phyloP scores from a whole-genome alignment of 345 rosid species.

The Isatis tinctoria region DNA sequence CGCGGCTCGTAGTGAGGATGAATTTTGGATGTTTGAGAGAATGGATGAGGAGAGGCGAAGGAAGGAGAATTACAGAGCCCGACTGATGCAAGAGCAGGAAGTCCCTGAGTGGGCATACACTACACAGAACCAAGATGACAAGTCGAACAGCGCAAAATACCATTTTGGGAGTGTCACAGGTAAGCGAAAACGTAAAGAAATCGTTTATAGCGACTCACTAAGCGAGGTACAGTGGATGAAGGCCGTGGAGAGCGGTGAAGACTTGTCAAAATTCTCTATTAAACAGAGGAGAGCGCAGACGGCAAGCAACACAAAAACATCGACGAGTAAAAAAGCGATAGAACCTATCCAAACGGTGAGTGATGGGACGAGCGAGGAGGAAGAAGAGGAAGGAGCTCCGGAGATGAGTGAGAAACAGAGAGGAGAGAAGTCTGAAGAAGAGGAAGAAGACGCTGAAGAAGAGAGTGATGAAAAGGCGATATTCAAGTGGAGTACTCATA shows the following conservation, averaged over 20 bases:
- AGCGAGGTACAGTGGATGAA: slow-evolving; percentile 89
- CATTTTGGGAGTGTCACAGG: slow-evolving; percentile 50
- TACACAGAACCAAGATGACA: slow-evolving; percentile 52
- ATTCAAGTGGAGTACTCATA: slow-evolving; percentile 70
- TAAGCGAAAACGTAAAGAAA: slow-evolving; percentile 81
- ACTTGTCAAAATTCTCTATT: slow-evolving; percentile 42
- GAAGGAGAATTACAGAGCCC: slow-evolving; percentile 76
- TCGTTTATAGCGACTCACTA: slow-evolving; percentile 65
- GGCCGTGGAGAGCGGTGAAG: slow-evolving; percentile 95
- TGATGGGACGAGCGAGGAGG: slow-evolving; percentile 73
- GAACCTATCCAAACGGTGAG: slow-evolving; percentile 40
- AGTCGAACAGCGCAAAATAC: slow-evolving; percentile 46
- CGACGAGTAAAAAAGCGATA: slow-evolving; percentile 30
- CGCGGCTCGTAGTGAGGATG: slow-evolving; percentile 87
- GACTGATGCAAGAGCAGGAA: slow-evolving; percentile 95
- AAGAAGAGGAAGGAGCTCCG: slow-evolving; percentile 31
- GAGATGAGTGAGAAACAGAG: slow-evolving; percentile 33
- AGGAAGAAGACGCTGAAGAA: slow-evolving; percentile 27
- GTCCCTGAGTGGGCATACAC: slow-evolving; percentile 96
- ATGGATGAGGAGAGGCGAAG: slow-evolving; percentile 93
- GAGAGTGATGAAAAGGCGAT: slow-evolving; percentile 40
- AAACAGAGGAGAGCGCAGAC: slow-evolving; percentile 46
- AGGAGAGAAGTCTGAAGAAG: slow-evolving; percentile 43
- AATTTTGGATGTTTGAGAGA: slow-evolving; percentile 83
- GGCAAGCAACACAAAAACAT: slow-evolving; percentile 32